A percentile compares a stretch with the other conserved stretches of the same genome.
Conservation (phyloP, 2,329 filamentous ascomycete species). For the Hyphodiscus sp. region DNA sequence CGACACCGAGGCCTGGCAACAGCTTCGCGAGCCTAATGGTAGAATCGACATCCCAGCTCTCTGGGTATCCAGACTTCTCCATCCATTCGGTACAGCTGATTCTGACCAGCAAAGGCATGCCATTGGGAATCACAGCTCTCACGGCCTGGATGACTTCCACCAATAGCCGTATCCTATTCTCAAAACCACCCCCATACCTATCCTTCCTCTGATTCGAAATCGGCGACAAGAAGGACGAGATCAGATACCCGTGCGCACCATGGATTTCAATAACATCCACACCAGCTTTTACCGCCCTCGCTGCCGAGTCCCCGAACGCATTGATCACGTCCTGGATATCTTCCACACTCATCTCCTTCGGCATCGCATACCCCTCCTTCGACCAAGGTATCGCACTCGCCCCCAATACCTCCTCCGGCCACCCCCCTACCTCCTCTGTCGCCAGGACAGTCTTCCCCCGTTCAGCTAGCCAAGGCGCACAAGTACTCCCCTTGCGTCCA, state of each 20-base stretch:
- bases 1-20: constrained; percentile 67
- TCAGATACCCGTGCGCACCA: constrained; percentile 59
- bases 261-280: constrained; percentile 61
- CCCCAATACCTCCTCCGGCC: constrained; percentile 36
- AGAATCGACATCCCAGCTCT: constrained; percentile 21
- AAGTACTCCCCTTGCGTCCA: constrained; percentile 38
- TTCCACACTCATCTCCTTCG: constrained; percentile 49
- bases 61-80: constrained; percentile 31
- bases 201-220: constrained; percentile 56
- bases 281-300: constrained; percentile 38
- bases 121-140: constrained; percentile 44
- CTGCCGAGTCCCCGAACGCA: constrained; percentile 32
- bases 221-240: constrained; percentile 58
- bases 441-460: constrained; percentile 26
- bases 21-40: constrained; percentile 57
- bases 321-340: constrained; percentile 32
- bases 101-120: constrained; percentile 51
- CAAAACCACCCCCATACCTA: constrained; percentile 57
- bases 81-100: constrained; percentile 60
- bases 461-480: constrained; percentile 31
- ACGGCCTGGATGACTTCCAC: constrained; percentile 46
- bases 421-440: constrained; percentile 31
- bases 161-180: constrained; percentile 58
- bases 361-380: constrained; percentile 42
- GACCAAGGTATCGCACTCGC: constrained; percentile 54